Conservation (phyloP, 768 basidiomycete species). For the Suillus paluster region DNA sequence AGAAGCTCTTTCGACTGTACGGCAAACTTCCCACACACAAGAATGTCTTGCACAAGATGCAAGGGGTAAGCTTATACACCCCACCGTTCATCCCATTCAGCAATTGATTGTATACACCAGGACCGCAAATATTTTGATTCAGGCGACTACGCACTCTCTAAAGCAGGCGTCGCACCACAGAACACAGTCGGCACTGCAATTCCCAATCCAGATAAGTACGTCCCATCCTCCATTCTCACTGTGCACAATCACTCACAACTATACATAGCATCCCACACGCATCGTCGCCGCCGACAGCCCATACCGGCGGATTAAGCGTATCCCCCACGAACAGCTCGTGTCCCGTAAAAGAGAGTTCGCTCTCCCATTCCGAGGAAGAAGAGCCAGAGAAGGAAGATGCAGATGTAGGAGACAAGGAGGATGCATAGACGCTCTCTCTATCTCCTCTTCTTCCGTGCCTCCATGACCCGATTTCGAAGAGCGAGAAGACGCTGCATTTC, state of each 20-base stretch:
- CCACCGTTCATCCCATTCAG: slow-evolving; percentile 6
- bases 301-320: slow-evolving; percentile 62
- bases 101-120: slow-evolving; percentile 44
- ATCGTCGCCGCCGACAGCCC: slow-evolving; percentile 64
- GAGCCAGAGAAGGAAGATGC: slow-evolving; percentile 20
- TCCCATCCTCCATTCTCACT: slow-evolving; percentile 16
- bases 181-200: slow-evolving; percentile 93
- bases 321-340: slow-evolving; percentile 76
- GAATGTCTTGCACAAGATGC: slow-evolving; percentile 92
- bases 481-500: slow-evolving; percentile 1
- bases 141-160: slow-evolving; percentile 96
- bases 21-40: slow-evolving; percentile 95
- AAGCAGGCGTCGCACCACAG: slow-evolving; percentile 90
- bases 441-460: background rate
- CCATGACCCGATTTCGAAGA: background rate
- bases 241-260: background rate
- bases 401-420: slow-evolving; percentile 17
- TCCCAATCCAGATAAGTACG: slow-evolving; percentile 96
- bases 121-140: slow-evolving; percentile 99
- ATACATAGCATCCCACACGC: slow-evolving; percentile 84
- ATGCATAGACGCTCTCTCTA: slow-evolving; percentile 17
- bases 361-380: slow-evolving; percentile 36
- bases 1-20: slow-evolving; percentile 92
- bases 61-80: slow-evolving; percentile 70
- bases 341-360: slow-evolving; percentile 63